Evolutionary conservation across 768 basidiomycete genomes (phyloP), one percentile per base, ranked within the genome.

Genomic region (Gymnopilus dilepis): DNA sequence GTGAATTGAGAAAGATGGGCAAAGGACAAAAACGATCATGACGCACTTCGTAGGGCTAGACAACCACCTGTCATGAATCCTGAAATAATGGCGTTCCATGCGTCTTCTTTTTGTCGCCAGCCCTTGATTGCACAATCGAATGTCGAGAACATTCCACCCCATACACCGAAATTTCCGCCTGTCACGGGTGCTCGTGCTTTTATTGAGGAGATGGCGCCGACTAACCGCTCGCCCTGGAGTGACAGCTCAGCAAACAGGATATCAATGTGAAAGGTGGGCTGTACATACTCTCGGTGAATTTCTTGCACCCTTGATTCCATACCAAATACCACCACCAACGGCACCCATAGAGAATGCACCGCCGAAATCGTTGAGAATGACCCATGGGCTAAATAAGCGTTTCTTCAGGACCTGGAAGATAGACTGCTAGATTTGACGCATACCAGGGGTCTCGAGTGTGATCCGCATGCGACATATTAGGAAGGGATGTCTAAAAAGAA

Each of bases 11-110:
- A 28, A 28, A 26, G 34, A 26, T 24, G 28, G 65, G 59, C 41
- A 45, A 34, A 59, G 17, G 22, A 45, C 56, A 28, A 31, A 51
- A 42, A 26, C 52, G n/a, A 62, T 22, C 62, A 37, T n/a, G 30
- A 88, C 93, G 77, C 75, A 97, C 97, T 94, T 80, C 97, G 86
- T 63, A 92, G 85, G 60, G 97, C 97, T 56, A 98, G 78, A 74
- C 93, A 96, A 58, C 97, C 97, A 76, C 97, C 97, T 9, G 97
- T 99, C 88, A 97, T 86, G 80, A 99, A 99, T 45, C 97, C 97
- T 24, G 95, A 95, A 54, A 97, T 90, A 70, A 99, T 99, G 41
- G 95, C 95, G 72, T 99, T 99, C 95, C 95, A 99, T 54, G 97
- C 92, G 75, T 97, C 96, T 77, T 97, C 95, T 74, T 98, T 97